Percentiles rank a stretch among this genome's conserved stretches.
phyloP scores from a whole-genome alignment of 31 red algal species.

The Endocladia muricata region DNA sequence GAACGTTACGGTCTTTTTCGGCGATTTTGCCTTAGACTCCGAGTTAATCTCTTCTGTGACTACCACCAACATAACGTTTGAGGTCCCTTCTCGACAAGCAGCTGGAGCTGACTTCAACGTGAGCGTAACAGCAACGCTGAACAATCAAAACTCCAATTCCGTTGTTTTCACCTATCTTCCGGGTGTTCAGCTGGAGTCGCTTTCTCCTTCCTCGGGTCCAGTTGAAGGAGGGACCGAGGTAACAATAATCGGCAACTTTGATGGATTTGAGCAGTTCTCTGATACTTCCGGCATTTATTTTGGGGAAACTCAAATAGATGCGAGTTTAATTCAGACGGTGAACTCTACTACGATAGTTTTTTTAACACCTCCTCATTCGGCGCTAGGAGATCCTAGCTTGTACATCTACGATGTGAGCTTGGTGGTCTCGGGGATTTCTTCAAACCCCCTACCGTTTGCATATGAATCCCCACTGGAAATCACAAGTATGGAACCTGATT shows the following conservation, averaged over 20 bases:
- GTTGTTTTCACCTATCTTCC: conserved; percentile 40
- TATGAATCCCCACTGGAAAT: conserved; percentile 40
- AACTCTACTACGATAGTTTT: conserved; percentile 31
- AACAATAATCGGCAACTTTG: conserved; percentile 42
- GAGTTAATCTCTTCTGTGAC: conserved; percentile 3
- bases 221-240: conserved; percentile 55
- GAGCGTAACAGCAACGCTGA: conserved; percentile 18
- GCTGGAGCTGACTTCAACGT: conserved; percentile 23
- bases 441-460: conserved; percentile 24
- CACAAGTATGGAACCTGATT: conserved; percentile 25
- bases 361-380: conserved; percentile 22
- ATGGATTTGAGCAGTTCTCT: conserved; percentile 29
- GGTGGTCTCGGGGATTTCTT: conserved; percentile 6
- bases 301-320: conserved; percentile 31
- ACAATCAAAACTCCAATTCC: conserved; percentile 7
- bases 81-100: conserved; percentile 6
- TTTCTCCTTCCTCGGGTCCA: conserved; percentile 38
- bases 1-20: conserved; percentile 11
- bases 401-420: conserved; percentile 31
- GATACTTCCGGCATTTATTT: conserved; percentile 37
- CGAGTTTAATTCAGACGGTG: conserved; percentile 9
- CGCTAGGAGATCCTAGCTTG: conserved; percentile 1
- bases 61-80: conserved; percentile 34
- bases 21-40: conserved; percentile 16
- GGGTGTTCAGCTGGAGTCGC: conserved; percentile 15